These are phyloP conservation scores for Podaxis pistillaris DNA, from an alignment of 768 basidiomycete genomes.

Conservation along the genomic window DNA sequence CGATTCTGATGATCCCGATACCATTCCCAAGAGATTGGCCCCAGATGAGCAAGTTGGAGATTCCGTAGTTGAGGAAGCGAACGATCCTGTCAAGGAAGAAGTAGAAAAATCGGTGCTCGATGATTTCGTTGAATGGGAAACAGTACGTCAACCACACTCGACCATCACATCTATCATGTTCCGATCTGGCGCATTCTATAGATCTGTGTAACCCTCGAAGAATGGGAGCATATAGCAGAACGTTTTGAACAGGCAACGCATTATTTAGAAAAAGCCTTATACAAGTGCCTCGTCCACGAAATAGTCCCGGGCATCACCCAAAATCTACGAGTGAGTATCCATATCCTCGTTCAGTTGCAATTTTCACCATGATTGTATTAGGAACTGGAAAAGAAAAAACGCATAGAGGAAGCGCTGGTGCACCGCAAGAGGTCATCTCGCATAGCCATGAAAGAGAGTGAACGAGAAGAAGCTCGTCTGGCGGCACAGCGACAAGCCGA, in stretches of 20 bases:
- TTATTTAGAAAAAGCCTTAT: constrained; percentile 77
- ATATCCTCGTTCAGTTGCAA: not conserved
- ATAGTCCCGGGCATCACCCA: constrained; percentile 72
- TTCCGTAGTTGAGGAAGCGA: constrained; percentile 12
- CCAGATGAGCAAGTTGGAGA: constrained; percentile 7
- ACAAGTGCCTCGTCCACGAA: constrained; percentile 60
- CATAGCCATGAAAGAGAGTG: constrained; percentile 77
- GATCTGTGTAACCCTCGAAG: constrained; percentile 80
- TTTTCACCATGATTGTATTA: constrained; percentile 22
- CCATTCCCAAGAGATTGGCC: not conserved
- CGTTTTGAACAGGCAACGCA: constrained; percentile 76
- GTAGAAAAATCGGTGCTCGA: constrained; percentile 10
- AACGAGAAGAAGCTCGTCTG: constrained; percentile 69
- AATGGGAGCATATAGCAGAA: constrained; percentile 82
- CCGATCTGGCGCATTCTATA: constrained; percentile 26
- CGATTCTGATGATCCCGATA: constrained; percentile 25
- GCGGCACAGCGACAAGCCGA: constrained; percentile 61
- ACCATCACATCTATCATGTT: not conserved
- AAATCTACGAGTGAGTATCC: constrained; percentile 55
- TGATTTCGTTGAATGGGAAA: constrained; percentile 87
- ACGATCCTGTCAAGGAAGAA: constrained; percentile 9
- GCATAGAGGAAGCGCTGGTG: constrained; percentile 70
- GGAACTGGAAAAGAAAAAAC: constrained; percentile 63
- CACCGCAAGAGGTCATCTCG: constrained; percentile 92
- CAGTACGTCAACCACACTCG: constrained; percentile 45